Evolutionary conservation across 495 filamentous ascomycete genomes (phyloP).

Genomic region (Tetracladium setigerum): DNA sequence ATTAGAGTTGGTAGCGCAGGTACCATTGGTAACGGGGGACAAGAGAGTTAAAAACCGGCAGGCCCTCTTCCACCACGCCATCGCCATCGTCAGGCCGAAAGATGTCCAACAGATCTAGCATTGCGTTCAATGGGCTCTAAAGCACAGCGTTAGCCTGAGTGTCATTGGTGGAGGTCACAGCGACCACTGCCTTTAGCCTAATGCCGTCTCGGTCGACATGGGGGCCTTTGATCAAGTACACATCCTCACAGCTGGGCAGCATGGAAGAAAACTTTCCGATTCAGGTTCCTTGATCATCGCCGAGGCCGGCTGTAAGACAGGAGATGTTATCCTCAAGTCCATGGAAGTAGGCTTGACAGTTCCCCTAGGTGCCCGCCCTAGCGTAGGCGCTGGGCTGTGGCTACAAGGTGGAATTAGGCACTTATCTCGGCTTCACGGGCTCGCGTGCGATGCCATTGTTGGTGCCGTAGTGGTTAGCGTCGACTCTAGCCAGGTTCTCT

Average conservation of each 20-base stretch:
- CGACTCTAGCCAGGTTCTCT: constrained; percentile 39
- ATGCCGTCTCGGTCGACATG: constrained; percentile 53
- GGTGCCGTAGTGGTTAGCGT: constrained; percentile 52
- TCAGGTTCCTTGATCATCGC: constrained; percentile 37
- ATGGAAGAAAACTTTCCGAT: constrained; percentile 19
- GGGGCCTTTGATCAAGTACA: constrained; percentile 44
- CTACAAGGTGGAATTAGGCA: constrained; percentile 61
- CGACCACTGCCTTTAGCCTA: constrained; percentile 47
- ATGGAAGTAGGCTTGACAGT: constrained; percentile 45
- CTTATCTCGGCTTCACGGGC: constrained; percentile 47
- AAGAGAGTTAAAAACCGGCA: constrained; percentile 44
- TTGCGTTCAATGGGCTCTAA: constrained; percentile 52
- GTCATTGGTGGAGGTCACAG: constrained; percentile 54
- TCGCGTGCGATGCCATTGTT: constrained; percentile 53
- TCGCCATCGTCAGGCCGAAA: constrained; percentile 39
- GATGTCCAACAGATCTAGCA: constrained; percentile 43
- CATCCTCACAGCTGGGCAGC: constrained; percentile 28
- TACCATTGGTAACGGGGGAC: constrained; percentile 32
- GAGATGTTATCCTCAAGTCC: constrained; percentile 45
- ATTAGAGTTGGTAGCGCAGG: constrained; percentile 37
- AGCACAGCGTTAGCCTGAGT: constrained; percentile 40
- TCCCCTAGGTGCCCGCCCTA: constrained; percentile 52
- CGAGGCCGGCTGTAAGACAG: constrained; percentile 48
- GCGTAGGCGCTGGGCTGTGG: constrained; percentile 55
- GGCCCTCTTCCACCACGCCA: constrained; percentile 38